Percentiles rank a stretch among this genome's conserved stretches.
Conservation (phyloP, 495 filamentous ascomycete species). For the Hyaloscypha finlandica region DNA sequence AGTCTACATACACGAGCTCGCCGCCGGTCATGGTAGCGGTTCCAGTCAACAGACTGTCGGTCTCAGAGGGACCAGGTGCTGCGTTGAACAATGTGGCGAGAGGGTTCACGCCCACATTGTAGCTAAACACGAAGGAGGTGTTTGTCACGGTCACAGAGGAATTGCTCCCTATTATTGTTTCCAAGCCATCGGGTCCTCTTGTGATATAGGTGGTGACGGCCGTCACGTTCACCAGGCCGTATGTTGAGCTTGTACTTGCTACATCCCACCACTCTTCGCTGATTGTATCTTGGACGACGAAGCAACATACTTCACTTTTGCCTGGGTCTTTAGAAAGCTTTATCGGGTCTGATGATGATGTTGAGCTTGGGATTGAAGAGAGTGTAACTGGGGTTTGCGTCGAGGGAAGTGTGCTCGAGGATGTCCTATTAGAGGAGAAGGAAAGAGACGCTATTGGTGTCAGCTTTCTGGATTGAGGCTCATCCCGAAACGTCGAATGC, state of each 20-base stretch:
- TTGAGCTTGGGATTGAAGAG: too few relatives aligned
- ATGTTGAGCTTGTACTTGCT: neutral
- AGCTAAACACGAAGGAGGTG: neutral
- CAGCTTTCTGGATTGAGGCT: too few relatives aligned
- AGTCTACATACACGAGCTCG: slow-evolving; percentile 14
- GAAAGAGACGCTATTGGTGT: too few relatives aligned
- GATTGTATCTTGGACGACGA: slow-evolving; percentile 23
- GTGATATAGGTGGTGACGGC: slow-evolving; percentile 4
- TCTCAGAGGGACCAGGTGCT: slow-evolving; percentile 4
- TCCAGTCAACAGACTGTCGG: neutral
- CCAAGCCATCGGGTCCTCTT: too few relatives aligned
- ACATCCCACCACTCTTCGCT: slow-evolving; percentile 20
- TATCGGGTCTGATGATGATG: too few relatives aligned
- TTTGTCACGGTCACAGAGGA: neutral
- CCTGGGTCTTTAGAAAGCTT: neutral
- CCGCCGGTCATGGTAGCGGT: slow-evolving; percentile 22
- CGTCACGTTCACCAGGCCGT: slow-evolving; percentile 4
- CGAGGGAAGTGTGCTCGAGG: too few relatives aligned
- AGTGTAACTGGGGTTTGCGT: too few relatives aligned
- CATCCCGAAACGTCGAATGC: too few relatives aligned
- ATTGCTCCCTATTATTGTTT: too few relatives aligned
- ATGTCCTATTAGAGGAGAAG: too few relatives aligned
- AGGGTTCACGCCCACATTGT: slow-evolving; percentile 7
- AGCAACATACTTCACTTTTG: slow-evolving; percentile 14
- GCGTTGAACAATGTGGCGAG: slow-evolving; percentile 9